Evolutionary conservation across 2,329 filamentous ascomycete genomes (phyloP).

Genomic region (Seiridium unicorne): DNA sequence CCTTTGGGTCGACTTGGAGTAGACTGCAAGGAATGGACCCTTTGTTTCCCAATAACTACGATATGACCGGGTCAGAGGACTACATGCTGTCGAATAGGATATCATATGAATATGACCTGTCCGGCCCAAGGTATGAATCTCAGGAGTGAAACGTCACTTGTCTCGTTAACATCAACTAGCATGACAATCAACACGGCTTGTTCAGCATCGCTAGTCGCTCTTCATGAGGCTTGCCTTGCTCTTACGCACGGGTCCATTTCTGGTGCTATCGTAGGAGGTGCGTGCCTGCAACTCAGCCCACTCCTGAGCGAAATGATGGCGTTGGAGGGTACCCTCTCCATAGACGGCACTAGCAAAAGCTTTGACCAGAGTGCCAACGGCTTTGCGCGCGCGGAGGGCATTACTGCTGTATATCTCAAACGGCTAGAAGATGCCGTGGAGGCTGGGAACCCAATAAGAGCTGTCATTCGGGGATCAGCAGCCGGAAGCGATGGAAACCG

Average conservation of each 20-base stretch:
- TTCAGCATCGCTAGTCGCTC: not conserved
- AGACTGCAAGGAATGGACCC: conserved; percentile 23
- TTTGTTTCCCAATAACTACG: conserved; percentile 16
- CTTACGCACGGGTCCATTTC: not conserved
- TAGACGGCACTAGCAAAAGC: not conserved
- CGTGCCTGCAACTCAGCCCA: not conserved
- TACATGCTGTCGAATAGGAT: conserved; percentile 27
- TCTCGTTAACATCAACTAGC: not conserved
- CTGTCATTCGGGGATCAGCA: conserved; percentile 37
- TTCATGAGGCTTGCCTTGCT: not conserved
- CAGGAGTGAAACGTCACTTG: too few relatives aligned
- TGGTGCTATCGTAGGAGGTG: conserved; percentile 1
- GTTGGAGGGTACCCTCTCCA: not conserved
- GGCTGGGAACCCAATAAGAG: conserved; percentile 36
- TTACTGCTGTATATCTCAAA: conserved; percentile 39
- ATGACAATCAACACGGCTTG: conserved; percentile 4
- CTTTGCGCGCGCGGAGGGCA: conserved; percentile 48
- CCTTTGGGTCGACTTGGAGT: conserved; percentile 30
- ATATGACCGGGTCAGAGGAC: conserved; percentile 18
- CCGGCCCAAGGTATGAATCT: not conserved
- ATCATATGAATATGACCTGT: conserved; percentile 3
- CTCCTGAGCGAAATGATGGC: not conserved
- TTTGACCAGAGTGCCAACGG: conserved; percentile 30
- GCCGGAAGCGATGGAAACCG: conserved; percentile 33
- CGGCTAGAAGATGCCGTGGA: conserved; percentile 37